phyloP scores from a whole-genome alignment of 805 yeast species.

The Kluyveromyces siamensis region DNA sequence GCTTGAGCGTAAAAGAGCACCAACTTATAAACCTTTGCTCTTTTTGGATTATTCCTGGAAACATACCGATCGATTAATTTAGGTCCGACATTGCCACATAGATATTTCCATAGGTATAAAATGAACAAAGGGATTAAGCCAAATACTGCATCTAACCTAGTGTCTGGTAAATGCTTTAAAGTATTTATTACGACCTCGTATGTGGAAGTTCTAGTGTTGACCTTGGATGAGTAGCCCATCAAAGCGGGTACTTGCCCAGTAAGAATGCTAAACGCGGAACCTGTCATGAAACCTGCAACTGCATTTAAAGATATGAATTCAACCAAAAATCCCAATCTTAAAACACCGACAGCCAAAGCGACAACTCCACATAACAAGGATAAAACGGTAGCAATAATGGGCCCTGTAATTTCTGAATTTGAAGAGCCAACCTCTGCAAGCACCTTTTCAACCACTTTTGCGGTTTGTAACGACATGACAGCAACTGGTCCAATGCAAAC shows the following conservation, averaged over 20 bases:
- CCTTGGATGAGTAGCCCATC: slow-evolving; percentile 60
- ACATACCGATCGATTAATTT: slow-evolving; percentile 49
- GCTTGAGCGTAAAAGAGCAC: slow-evolving; percentile 64
- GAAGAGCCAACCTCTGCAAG: slow-evolving; percentile 37
- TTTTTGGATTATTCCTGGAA: slow-evolving; percentile 10
- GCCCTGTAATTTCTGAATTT: slow-evolving; percentile 37
- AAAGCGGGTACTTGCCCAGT: slow-evolving; percentile 81
- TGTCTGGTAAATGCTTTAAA: slow-evolving; percentile 58
- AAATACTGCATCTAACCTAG: slow-evolving; percentile 79
- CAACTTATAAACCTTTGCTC: slow-evolving; percentile 21
- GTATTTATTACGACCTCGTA: slow-evolving; percentile 63
- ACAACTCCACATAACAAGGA: slow-evolving; percentile 80
- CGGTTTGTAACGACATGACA: slow-evolving; percentile 82
- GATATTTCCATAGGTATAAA: slow-evolving; percentile 64
- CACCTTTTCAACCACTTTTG: slow-evolving; percentile 65
- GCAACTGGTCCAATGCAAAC: slow-evolving; percentile 97
- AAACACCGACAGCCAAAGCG: slow-evolving; percentile 70
- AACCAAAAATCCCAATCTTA: slow-evolving; percentile 78
- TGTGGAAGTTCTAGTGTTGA: slow-evolving; percentile 66
- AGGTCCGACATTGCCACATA: slow-evolving; percentile 45
- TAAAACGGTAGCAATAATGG: slow-evolving; percentile 70
- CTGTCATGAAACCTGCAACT: slow-evolving; percentile 90
- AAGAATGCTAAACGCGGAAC: slow-evolving; percentile 79
- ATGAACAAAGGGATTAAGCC: slow-evolving; percentile 69
- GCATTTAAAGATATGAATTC: slow-evolving; percentile 89